These are phyloP conservation scores for Mycena rebaudengoi DNA, from an alignment of 768 basidiomycete species.

Conservation along the genomic window DNA sequence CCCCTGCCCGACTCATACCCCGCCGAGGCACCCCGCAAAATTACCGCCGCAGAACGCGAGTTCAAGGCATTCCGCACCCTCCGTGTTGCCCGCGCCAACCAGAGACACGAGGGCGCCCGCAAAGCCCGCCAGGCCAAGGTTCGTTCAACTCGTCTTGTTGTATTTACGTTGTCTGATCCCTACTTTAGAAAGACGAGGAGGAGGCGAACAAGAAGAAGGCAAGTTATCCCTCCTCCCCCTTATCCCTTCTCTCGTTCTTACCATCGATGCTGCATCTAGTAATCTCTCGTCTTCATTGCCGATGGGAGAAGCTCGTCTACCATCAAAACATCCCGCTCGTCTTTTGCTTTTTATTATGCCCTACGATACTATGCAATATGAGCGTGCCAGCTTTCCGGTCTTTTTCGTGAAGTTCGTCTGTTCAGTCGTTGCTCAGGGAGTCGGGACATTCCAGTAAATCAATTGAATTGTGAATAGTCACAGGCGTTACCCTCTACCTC, in stretches of 20 bases:
- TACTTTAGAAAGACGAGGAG: constrained; percentile 83
- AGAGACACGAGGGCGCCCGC: constrained; percentile 87
- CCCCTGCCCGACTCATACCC: constrained; percentile 73
- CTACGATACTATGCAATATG: constrained; percentile 40
- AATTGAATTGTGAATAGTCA: no score
- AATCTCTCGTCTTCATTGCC: constrained; percentile 27
- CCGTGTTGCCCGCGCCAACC: constrained; percentile 82
- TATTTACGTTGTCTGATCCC: constrained; percentile 1
- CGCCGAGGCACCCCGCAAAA: constrained; percentile 90
- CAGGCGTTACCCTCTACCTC: no score
- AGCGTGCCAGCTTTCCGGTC: no score
- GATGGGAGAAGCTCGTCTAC: constrained; percentile 35
- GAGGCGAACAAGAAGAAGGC: constrained; percentile 91
- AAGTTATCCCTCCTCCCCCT: constrained; percentile 50
- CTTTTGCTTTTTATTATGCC: constrained; percentile 45
- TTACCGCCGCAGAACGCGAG: constrained; percentile 88
- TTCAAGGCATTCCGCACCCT: constrained; percentile 91
- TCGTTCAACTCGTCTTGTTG: constrained; percentile 35
- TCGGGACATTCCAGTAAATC: no score
- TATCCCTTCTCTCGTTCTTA: constrained; percentile 21
- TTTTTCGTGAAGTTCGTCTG: no score
- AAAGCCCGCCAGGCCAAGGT: constrained; percentile 89
- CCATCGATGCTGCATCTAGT: constrained; percentile 33
- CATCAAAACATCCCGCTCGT: constrained; percentile 48
- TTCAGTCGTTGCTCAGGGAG: no score